Evolutionary conservation across 2,329 filamentous ascomycete genomes (phyloP).

Genomic region (Diaporthe batatas): DNA sequence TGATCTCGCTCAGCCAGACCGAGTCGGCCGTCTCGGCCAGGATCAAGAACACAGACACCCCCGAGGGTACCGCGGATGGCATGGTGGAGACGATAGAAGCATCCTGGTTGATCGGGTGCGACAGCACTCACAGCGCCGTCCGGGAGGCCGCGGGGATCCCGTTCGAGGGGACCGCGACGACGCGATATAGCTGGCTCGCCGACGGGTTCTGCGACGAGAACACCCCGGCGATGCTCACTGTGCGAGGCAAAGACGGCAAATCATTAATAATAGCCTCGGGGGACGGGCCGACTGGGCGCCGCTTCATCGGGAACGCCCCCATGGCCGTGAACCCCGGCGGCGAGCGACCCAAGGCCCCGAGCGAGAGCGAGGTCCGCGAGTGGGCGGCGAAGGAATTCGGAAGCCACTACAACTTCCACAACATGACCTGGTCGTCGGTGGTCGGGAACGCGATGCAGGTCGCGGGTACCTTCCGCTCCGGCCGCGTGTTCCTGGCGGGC

Average conservation of each 20-base stretch:
- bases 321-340: neutral
- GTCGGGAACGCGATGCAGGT: slow-evolving; percentile 44
- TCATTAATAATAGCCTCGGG: slow-evolving; percentile 23
- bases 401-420: slow-evolving; percentile 27
- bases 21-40: slow-evolving; percentile 13
- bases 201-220: slow-evolving; percentile 51
- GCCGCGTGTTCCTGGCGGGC: slow-evolving; percentile 66
- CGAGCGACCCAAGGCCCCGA: neutral
- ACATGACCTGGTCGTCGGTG: slow-evolving; percentile 29
- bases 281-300: slow-evolving; percentile 13
- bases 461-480: slow-evolving; percentile 59
- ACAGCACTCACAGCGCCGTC: slow-evolving; percentile 57
- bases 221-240: slow-evolving; percentile 33
- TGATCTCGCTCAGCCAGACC: slow-evolving; percentile 1
- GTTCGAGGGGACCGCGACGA: slow-evolving; percentile 53
- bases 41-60: neutral
- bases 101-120: slow-evolving; percentile 58
- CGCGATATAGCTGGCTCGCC: slow-evolving; percentile 53
- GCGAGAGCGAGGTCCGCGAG: neutral
- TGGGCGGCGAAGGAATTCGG: slow-evolving; percentile 20
- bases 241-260: neutral
- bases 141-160: slow-evolving; percentile 54
- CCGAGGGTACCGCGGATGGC: neutral
- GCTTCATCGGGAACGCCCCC: slow-evolving; percentile 2
- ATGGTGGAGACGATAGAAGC: slow-evolving; percentile 43